These are phyloP conservation scores for Haplosporangium gracile DNA, from an alignment of 192 early-diverging fungal species.

Conservation along the genomic window DNA sequence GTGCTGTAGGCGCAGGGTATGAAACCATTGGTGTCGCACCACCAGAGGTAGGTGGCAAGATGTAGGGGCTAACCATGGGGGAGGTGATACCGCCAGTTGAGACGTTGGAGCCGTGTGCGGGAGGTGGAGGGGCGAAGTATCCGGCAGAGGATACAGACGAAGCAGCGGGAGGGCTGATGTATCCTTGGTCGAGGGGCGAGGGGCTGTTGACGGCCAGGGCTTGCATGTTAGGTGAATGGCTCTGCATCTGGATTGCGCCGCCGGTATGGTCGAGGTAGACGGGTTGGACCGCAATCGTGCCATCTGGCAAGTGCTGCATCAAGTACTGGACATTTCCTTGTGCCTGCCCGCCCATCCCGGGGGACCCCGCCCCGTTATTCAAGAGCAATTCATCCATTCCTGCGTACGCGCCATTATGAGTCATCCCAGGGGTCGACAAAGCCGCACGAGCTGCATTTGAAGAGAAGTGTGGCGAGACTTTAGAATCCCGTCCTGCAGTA, in stretches of 20 bases:
- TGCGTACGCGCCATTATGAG: constrained; percentile 14
- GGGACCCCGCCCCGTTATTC: constrained; percentile 6
- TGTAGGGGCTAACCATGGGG: background rate
- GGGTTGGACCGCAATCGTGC: constrained; percentile 50
- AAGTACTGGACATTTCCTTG: constrained; percentile 51
- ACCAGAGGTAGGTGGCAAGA: constrained; percentile 8
- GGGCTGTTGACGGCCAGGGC: background rate
- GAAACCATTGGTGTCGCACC: constrained; percentile 1
- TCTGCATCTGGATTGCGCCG: constrained; percentile 23
- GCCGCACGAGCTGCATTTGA: background rate
- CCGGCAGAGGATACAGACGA: background rate
- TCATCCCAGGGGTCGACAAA: constrained; percentile 34
- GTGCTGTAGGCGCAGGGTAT: background rate
- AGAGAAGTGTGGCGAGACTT: background rate
- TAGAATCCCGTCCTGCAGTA: background rate
- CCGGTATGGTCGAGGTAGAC: constrained; percentile 43
- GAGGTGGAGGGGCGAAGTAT: constrained; percentile 23
- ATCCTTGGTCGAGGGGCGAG: constrained; percentile 11
- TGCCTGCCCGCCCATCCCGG: constrained; percentile 29
- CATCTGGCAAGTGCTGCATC: constrained; percentile 53
- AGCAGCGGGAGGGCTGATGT: constrained; percentile 22
- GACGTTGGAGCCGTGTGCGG: background rate
- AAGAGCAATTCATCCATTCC: constrained; percentile 47
- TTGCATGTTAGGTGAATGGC: constrained; percentile 28
- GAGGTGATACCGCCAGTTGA: background rate